phyloP scores from a whole-genome alignment of 164 flowering plant genomes.

The Annona cherimola region DNA sequence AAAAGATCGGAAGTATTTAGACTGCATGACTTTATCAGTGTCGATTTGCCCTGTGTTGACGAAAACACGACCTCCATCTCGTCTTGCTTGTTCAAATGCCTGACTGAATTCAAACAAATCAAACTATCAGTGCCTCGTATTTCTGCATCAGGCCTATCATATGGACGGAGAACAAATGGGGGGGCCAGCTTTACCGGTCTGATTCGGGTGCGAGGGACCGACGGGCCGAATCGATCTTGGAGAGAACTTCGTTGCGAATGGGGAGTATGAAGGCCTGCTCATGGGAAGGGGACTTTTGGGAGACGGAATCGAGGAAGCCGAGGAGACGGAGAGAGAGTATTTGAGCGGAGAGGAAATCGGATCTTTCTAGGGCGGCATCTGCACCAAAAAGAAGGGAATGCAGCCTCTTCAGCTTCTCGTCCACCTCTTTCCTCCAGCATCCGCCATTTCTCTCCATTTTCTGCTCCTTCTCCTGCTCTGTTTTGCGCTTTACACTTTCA shows the following conservation, averaged over 20 bases:
- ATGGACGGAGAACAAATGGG: neutral
- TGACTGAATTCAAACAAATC: slow-evolving; percentile 36
- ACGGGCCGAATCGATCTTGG: slow-evolving; percentile 51
- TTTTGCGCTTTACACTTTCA: neutral
- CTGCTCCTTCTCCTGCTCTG: neutral
- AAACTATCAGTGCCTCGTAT: slow-evolving; percentile 10
- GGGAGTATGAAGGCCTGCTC: slow-evolving; percentile 61
- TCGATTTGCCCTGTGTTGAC: slow-evolving; percentile 44
- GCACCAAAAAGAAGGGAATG: slow-evolving; percentile 84
- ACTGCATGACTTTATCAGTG: slow-evolving; percentile 64
- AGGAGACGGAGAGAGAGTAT: slow-evolving; percentile 66
- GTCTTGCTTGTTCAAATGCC: slow-evolving; percentile 68
- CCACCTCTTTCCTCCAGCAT: slow-evolving; percentile 76
- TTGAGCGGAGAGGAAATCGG: slow-evolving; percentile 65
- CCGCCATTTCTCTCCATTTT: slow-evolving; percentile 12
- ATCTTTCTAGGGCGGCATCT: slow-evolving; percentile 54
- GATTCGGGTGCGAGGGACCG: slow-evolving; percentile 56
- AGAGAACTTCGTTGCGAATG: slow-evolving; percentile 52
- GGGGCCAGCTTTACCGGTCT: slow-evolving; percentile 52
- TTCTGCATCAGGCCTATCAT: no score
- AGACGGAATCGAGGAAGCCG: slow-evolving; percentile 84
- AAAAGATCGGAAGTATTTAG: slow-evolving; percentile 52
- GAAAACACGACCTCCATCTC: slow-evolving; percentile 48
- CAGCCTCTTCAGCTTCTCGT: slow-evolving; percentile 64
- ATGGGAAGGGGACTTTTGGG: slow-evolving; percentile 43